These are phyloP conservation scores for Aspergillus nidulans DNA, from an alignment of 495 filamentous ascomycete genomes.

Conservation along the genomic window DNA sequence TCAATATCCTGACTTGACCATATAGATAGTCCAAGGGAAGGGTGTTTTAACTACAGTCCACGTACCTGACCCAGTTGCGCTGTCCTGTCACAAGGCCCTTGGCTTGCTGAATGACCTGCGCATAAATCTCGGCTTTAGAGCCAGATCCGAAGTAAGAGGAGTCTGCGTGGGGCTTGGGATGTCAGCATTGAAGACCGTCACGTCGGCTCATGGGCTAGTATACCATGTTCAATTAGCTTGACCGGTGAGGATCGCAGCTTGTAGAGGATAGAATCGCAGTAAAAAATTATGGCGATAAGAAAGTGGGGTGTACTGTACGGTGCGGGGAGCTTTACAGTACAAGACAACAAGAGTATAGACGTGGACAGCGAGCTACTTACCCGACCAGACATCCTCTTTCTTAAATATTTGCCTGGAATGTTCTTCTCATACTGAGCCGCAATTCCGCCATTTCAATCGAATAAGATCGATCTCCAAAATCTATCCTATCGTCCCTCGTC, in stretches of 20 bases:
- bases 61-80: constrained; percentile 78
- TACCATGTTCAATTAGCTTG: neutral
- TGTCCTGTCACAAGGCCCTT: constrained; percentile 70
- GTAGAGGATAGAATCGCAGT: neutral
- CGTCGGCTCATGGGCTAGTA: neutral
- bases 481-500: neutral
- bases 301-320: neutral
- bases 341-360: neutral
- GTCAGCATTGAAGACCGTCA: neutral
- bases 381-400: neutral
- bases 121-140: constrained; percentile 73
- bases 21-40: neutral
- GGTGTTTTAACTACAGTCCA: neutral
- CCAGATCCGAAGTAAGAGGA: constrained; percentile 65
- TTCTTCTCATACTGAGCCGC: neutral
- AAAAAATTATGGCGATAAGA: constrained; percentile 3
- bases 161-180: constrained; percentile 77
- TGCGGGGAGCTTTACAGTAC: neutral
- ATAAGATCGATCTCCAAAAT: neutral
- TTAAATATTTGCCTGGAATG: neutral
- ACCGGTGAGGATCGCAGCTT: neutral
- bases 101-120: constrained; percentile 67
- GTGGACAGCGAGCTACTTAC: neutral
- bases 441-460: constrained; percentile 1
- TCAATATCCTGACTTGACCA: no score